Evolutionary conservation across 2,329 filamentous ascomycete species (phyloP).

Genomic region (Cordyceps cateniannulata): DNA sequence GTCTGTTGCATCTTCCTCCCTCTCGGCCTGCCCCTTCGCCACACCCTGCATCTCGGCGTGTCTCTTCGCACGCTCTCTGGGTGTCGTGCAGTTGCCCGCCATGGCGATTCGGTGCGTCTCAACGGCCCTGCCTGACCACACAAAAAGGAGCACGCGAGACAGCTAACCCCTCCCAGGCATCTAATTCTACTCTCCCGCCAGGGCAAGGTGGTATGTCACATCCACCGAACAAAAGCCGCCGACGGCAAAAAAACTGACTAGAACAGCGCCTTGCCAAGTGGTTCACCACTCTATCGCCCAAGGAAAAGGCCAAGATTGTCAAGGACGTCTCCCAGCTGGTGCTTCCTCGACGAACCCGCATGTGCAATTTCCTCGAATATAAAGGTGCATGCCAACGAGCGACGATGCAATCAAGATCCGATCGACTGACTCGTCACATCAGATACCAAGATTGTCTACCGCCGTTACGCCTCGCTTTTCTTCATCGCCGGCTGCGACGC

Average conservation of each 20-base stretch:
- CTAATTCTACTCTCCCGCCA: constrained; percentile 95
- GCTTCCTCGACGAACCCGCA: constrained; percentile 88
- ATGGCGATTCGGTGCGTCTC: constrained; percentile 40
- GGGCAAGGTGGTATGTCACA: constrained; percentile 86
- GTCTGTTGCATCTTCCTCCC: not conserved
- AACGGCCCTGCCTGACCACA: constrained; percentile 11
- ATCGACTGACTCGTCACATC: not conserved
- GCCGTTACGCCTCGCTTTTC: constrained; percentile 96
- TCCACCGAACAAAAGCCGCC: constrained; percentile 5
- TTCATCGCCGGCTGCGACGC: constrained; percentile 97
- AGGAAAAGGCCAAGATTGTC: constrained; percentile 99
- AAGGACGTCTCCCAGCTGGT: constrained; percentile 99
- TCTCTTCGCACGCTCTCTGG: not conserved
- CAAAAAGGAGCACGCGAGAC: constrained; percentile 5
- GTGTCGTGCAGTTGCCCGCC: constrained; percentile 19
- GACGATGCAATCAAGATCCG: not conserved
- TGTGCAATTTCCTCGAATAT: constrained; percentile 99
- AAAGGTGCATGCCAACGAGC: constrained; percentile 65
- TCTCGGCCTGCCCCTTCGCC: constrained; percentile 17
- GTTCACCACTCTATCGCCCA: constrained; percentile 97
- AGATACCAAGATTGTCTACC: constrained; percentile 99
- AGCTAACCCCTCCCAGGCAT: constrained; percentile 57
- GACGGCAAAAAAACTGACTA: constrained; percentile 15
- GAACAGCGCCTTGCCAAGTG: constrained; percentile 92
- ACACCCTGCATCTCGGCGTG: constrained; percentile 8